phyloP scores from a whole-genome alignment of 2,329 filamentous ascomycete genomes.

The Calonectria crousiana region DNA sequence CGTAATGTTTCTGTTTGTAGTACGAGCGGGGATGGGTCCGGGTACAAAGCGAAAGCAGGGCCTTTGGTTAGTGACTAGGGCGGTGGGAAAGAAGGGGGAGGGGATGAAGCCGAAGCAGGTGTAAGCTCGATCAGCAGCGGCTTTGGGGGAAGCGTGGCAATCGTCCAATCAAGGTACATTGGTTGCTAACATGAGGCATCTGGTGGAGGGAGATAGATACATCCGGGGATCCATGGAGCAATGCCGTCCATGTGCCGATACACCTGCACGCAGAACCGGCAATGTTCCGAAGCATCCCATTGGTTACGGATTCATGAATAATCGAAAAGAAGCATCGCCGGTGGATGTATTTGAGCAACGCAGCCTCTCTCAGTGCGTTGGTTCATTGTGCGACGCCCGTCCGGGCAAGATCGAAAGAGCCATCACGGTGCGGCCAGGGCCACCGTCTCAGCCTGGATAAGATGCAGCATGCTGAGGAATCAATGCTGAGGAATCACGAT shows the following conservation, averaged over 20 bases:
- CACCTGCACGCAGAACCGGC: constrained; percentile 14
- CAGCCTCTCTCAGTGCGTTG: not conserved
- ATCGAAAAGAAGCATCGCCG: not conserved
- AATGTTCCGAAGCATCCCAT: not conserved
- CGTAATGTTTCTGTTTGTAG: not conserved
- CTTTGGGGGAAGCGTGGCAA: not conserved
- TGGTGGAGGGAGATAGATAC: constrained; percentile 4
- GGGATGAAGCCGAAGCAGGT: constrained; percentile 14
- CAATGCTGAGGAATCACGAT: constrained; percentile 6
- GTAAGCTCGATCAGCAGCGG: constrained; percentile 24
- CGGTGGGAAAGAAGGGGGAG: too few species aligned
- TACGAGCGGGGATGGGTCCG: not conserved
- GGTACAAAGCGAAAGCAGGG: not conserved
- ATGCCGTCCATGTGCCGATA: constrained; percentile 26
- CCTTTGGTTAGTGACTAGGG: not conserved
- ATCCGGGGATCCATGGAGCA: constrained; percentile 14
- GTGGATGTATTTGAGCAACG: not conserved
- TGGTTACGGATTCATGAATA: constrained; percentile 12
- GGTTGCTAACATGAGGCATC: constrained; percentile 32
- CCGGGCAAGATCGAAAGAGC: not conserved
- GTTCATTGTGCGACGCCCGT: too few species aligned
- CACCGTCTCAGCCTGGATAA: not conserved
- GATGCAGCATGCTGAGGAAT: not conserved
- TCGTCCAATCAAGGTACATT: constrained; percentile 33
- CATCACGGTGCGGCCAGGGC: not conserved